These are phyloP conservation scores for Dendrocalamus sinicus DNA, from an alignment of 176 grass and related monocot species.

Conservation along the genomic window DNA sequence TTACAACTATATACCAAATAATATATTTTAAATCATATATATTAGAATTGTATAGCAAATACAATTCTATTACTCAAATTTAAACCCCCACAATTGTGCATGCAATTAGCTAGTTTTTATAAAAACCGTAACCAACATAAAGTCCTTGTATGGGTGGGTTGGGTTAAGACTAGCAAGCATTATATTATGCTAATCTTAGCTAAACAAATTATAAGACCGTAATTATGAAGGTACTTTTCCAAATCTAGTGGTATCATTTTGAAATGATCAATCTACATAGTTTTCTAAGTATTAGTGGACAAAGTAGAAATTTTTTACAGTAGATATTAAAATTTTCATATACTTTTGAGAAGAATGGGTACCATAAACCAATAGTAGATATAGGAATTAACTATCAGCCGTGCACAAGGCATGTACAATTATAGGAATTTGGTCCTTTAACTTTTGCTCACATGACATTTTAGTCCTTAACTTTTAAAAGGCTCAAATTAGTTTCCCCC, in stretches of 20 bases:
- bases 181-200: neutral
- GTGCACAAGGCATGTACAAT: neutral
- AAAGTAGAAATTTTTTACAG: neutral
- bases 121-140: neutral
- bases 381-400: neutral
- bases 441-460: neutral
- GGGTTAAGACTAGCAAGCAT: neutral
- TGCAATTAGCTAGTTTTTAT: neutral
- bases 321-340: neutral
- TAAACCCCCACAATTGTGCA: neutral
- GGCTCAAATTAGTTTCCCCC: neutral
- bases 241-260: neutral
- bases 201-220: neutral
- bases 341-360: neutral
- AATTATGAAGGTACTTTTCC: neutral
- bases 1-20: too few species aligned
- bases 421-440: neutral
- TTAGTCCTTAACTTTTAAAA: neutral
- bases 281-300: neutral
- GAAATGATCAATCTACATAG: neutral
- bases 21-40: too few species aligned
- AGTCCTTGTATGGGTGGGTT: neutral
- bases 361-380: neutral
- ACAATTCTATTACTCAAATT: neutral
- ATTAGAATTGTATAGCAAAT: neutral